Conservation (phyloP, 2,329 filamentous ascomycete genomes). For the Penicillium sp. region DNA sequence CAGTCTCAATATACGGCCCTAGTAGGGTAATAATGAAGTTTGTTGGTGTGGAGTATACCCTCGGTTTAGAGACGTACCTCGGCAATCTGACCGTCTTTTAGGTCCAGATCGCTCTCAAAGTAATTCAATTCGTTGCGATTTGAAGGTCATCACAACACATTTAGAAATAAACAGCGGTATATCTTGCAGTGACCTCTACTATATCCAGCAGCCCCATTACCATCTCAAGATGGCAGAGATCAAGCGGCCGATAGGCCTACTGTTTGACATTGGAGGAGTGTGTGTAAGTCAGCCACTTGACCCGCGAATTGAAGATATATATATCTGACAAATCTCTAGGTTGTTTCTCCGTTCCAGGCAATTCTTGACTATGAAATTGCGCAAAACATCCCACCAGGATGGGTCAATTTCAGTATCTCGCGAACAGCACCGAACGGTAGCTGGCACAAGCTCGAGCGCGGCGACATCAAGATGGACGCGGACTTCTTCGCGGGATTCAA, state of each 20-base stretch:
- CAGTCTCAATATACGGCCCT: neutral
- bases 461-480: conserved; percentile 71
- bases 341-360: conserved; percentile 85
- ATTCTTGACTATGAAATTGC: conserved; percentile 86
- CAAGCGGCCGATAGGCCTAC: conserved; percentile 65
- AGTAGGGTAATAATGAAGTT: neutral
- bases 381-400: conserved; percentile 76
- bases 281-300: conserved; percentile 63
- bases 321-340: conserved; percentile 51
- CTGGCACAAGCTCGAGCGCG: conserved; percentile 87
- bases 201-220: neutral
- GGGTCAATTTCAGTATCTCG: conserved; percentile 88
- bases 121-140: conserved; percentile 9
- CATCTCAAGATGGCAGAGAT: conserved; percentile 37
- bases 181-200: neutral
- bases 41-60: conserved; percentile 4
- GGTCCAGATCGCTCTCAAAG: conserved; percentile 1
- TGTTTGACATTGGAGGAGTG: conserved; percentile 96
- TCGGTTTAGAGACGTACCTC: conserved; percentile 26
- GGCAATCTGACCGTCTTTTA: conserved; percentile 21
- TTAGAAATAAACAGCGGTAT: neutral
- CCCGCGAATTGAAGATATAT: neutral
- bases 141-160: neutral
- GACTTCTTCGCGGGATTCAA: conserved; percentile 76
- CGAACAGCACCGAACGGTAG: conserved; percentile 71